Evolutionary conservation across 140 eudicot genomes (phyloP).

Genomic region (Senecio squalidus): DNA sequence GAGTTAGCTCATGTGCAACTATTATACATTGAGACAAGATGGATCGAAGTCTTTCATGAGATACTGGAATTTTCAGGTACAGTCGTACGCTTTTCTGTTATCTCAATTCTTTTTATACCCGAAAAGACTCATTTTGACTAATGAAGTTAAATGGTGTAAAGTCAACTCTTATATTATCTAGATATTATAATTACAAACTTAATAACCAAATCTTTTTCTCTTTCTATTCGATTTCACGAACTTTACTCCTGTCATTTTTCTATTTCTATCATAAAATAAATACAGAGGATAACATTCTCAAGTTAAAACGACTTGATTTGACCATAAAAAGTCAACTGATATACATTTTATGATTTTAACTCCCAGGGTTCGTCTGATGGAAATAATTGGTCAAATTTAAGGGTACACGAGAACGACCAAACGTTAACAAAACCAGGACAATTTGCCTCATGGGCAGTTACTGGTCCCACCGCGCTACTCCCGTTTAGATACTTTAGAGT

Average conservation of each 20-base stretch:
- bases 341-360: neutral
- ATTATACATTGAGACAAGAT: constrained; percentile 91
- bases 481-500: constrained; percentile 94
- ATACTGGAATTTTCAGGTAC: constrained; percentile 82
- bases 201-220: neutral
- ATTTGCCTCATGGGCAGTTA: constrained; percentile 87
- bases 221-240: neutral
- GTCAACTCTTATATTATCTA: neutral
- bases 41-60: constrained; percentile 86
- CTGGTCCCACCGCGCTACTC: constrained; percentile 75
- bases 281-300: neutral
- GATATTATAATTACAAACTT: neutral
- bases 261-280: too few relatives aligned
- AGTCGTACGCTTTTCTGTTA: neutral
- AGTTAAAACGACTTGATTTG: neutral
- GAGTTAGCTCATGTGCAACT: constrained; percentile 93
- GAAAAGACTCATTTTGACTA: neutral
- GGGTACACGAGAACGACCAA: constrained; percentile 85
- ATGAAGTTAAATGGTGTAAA: neutral
- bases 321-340: constrained; percentile 8
- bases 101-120: neutral
- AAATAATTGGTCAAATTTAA: constrained; percentile 71
- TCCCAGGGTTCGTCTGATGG: constrained; percentile 89
- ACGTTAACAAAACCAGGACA: constrained; percentile 86
- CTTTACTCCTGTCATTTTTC: neutral